Percentiles rank a stretch among this genome's conserved stretches.
These are phyloP conservation scores for Lagenaria siceraria DNA, from an alignment of 306 rosid species.

Conservation along the genomic window DNA sequence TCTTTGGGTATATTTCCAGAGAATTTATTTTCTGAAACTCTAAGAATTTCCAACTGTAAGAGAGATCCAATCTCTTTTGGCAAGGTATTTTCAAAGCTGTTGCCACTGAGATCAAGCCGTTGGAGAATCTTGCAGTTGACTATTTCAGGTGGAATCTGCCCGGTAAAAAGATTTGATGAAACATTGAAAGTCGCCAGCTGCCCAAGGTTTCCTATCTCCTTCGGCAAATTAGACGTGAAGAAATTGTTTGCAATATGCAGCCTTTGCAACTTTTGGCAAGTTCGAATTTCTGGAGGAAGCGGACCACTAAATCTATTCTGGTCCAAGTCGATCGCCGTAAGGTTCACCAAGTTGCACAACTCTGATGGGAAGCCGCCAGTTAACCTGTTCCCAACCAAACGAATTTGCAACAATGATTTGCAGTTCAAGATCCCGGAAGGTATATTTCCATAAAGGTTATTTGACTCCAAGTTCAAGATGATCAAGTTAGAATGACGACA, in stretches of 20 bases:
- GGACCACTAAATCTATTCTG: constrained; percentile 71
- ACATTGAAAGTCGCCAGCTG: constrained; percentile 67
- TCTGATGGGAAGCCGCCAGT: constrained; percentile 71
- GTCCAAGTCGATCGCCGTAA: constrained; percentile 59
- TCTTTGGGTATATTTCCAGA: constrained; percentile 56
- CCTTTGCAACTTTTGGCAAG: constrained; percentile 74
- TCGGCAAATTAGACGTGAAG: constrained; percentile 65
- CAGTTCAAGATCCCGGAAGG: constrained; percentile 65
- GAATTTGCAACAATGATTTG: constrained; percentile 43
- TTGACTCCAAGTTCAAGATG: constrained; percentile 60
- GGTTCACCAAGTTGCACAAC: constrained; percentile 54
- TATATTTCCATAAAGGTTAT: constrained; percentile 51
- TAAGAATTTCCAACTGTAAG: constrained; percentile 71
- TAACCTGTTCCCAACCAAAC: constrained; percentile 49
- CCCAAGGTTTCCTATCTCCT: constrained; percentile 73
- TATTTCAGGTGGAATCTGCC: constrained; percentile 56
- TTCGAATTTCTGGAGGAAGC: constrained; percentile 48
- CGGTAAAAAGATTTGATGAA: constrained; percentile 60
- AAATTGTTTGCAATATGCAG: constrained; percentile 68
- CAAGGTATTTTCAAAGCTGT: constrained; percentile 42
- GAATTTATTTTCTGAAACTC: constrained; percentile 58
- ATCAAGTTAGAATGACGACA: constrained; percentile 51
- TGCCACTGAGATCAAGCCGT: constrained; percentile 72
- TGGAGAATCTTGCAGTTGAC: constrained; percentile 61
- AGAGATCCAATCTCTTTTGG: constrained; percentile 73